Percentiles rank a stretch among this genome's conserved stretches.
These are phyloP conservation scores for Mycena haematopus DNA, from an alignment of 768 basidiomycete species.

Conservation along the genomic window DNA sequence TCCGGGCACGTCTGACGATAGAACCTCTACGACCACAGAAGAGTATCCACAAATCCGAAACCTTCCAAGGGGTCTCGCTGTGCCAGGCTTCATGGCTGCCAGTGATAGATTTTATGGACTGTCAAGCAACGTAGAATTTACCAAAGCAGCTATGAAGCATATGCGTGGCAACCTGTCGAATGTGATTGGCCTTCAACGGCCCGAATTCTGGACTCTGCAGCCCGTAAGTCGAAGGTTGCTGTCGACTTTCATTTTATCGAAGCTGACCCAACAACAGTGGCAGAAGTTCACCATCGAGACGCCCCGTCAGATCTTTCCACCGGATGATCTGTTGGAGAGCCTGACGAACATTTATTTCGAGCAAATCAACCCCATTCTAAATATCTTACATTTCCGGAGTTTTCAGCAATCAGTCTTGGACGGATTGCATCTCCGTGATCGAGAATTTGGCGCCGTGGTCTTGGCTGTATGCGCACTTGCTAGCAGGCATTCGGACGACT, in stretches of 20 bases:
- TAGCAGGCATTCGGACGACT: slow-evolving; percentile 11
- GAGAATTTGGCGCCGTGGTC: not conserved
- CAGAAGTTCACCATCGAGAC: not conserved
- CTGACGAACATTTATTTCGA: slow-evolving; percentile 13
- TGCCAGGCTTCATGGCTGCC: not conserved
- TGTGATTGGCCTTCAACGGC: slow-evolving; percentile 14
- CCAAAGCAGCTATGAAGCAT: slow-evolving; percentile 10
- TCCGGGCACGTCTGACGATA: not conserved
- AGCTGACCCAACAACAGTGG: not conserved
- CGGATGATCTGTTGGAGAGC: not conserved
- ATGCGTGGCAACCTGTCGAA: not conserved
- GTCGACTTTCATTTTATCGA: not conserved
- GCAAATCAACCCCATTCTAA: slow-evolving; percentile 1
- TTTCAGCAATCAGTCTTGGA: not conserved
- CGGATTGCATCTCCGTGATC: slow-evolving; percentile 6
- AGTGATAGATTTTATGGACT: slow-evolving; percentile 8
- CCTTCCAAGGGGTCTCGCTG: not conserved
- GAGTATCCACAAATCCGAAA: not conserved
- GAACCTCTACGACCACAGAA: not conserved
- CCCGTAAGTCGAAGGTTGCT: slow-evolving; percentile 9
- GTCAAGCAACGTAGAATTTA: slow-evolving; percentile 21
- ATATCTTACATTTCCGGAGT: slow-evolving; percentile 6
- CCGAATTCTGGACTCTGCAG: slow-evolving; percentile 26
- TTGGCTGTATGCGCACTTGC: slow-evolving; percentile 2
- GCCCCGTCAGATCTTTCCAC: not conserved